These are phyloP conservation scores for Stephania japonica DNA, from an alignment of 164 flowering plant genomes.

Conservation along the genomic window DNA sequence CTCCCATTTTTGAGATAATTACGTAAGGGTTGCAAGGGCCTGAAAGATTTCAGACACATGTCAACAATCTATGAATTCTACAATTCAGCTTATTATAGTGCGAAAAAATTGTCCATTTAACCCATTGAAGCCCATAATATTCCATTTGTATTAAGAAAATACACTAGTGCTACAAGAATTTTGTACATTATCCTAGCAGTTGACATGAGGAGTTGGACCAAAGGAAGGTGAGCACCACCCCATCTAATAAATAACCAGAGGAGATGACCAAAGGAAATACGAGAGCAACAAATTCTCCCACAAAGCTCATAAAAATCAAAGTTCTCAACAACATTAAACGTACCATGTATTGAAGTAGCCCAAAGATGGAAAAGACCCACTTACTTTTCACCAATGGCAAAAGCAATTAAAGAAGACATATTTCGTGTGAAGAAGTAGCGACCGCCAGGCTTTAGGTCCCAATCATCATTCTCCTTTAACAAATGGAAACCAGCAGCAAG, in stretches of 20 bases:
- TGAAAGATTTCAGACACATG: neutral
- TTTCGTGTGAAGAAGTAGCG: conserved; percentile 89
- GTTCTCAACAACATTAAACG: neutral
- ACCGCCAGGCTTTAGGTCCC: conserved; percentile 93
- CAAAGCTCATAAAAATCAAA: neutral
- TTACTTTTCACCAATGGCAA: conserved; percentile 87
- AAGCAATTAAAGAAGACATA: conserved; percentile 90
- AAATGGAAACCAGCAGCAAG: conserved; percentile 75
- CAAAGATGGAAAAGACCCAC: conserved; percentile 15
- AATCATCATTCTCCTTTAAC: conserved; percentile 83
- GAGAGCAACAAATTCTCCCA: too few species aligned
- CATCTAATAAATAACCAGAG: neutral
- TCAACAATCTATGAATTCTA: neutral
- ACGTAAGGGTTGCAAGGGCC: neutral
- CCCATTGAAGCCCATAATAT: neutral
- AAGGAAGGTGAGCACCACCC: neutral
- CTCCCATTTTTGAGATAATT: neutral
- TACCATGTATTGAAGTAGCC: neutral
- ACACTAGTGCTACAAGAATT: too few species aligned
- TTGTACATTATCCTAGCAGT: too few species aligned
- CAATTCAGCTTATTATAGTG: neutral
- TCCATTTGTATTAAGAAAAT: too few species aligned
- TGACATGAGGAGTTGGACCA: neutral
- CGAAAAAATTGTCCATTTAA: neutral
- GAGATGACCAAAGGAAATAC: neutral